Evolutionary conservation across 768 basidiomycete species (phyloP).

Genomic region (Mycena alexandri): DNA sequence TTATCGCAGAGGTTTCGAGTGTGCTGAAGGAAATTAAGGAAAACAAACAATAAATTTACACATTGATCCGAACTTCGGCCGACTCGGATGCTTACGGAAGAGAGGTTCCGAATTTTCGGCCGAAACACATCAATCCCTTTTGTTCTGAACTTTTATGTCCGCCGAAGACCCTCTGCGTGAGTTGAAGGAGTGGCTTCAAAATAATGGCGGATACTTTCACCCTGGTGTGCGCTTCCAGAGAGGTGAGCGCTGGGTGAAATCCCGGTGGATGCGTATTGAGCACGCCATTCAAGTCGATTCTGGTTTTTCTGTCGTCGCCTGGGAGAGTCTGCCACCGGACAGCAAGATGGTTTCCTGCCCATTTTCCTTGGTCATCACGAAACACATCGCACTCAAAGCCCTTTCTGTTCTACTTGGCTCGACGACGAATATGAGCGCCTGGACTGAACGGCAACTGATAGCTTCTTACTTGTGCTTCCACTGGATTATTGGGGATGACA

Average conservation of each 20-base stretch:
- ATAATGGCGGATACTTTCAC: conserved; percentile 66
- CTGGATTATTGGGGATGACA: conserved; percentile 58
- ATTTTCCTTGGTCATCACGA: conserved; percentile 73
- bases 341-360: conserved; percentile 75
- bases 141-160: conserved; percentile 9
- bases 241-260: conserved; percentile 53
- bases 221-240: conserved; percentile 55
- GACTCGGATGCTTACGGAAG: too few relatives aligned
- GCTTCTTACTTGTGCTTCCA: conserved; percentile 77
- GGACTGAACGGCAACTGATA: conserved; percentile 77
- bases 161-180: conserved; percentile 10
- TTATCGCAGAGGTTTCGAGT: conserved; percentile 18
- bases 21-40: background rate
- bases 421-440: conserved; percentile 45
- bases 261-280: background rate
- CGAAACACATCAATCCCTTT: too few relatives aligned
- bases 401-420: conserved; percentile 55
- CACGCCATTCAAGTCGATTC: conserved; percentile 48
- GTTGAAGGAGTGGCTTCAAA: conserved; percentile 60
- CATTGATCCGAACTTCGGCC: too few relatives aligned
- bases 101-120: too few relatives aligned
- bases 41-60: background rate
- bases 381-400: conserved; percentile 58
- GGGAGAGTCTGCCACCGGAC: conserved; percentile 60
- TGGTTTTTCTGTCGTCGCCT: conserved; percentile 67